Percentiles rank a stretch among this genome's conserved stretches.
Evolutionary conservation across 805 yeast species (phyloP).

Genomic region (Hanseniaspora mollemarum): DNA sequence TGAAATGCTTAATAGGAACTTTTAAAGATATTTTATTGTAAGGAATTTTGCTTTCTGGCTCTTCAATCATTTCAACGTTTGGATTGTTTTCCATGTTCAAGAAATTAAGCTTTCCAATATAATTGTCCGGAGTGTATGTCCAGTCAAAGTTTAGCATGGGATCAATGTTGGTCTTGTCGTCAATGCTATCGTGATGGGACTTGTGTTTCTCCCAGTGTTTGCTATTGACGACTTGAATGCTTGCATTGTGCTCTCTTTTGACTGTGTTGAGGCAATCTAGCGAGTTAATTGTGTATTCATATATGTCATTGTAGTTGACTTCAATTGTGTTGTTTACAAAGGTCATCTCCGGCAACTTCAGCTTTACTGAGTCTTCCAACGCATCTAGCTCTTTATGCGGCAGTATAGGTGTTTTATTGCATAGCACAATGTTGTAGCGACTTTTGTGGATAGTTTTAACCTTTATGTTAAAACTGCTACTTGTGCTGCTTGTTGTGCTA

Average conservation of each 20-base stretch:
- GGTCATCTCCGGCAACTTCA: slow-evolving; percentile 95
- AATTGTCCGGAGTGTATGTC: slow-evolving; percentile 73
- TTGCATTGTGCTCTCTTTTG: slow-evolving; percentile 38
- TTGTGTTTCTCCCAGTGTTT: slow-evolving; percentile 29
- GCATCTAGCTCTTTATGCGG: slow-evolving; percentile 49
- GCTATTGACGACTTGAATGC: slow-evolving; percentile 61
- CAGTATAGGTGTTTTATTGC: slow-evolving; percentile 2
- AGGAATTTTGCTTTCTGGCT: slow-evolving; percentile 40
- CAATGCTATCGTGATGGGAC: slow-evolving; percentile 24
- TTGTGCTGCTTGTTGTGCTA: not conserved
- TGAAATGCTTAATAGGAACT: slow-evolving; percentile 81
- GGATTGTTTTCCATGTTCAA: slow-evolving; percentile 17
- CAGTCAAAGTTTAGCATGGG: slow-evolving; percentile 78
- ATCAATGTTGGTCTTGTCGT: slow-evolving; percentile 41
- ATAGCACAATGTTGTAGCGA: not conserved
- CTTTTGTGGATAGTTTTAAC: slow-evolving; percentile 6
- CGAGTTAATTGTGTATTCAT: slow-evolving; percentile 47
- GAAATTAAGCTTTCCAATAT: slow-evolving; percentile 45
- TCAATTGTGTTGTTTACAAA: slow-evolving; percentile 71
- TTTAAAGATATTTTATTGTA: slow-evolving; percentile 53
- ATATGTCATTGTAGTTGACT: slow-evolving; percentile 31
- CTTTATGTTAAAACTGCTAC: not conserved
- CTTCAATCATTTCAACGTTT: not conserved
- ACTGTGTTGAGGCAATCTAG: slow-evolving; percentile 56
- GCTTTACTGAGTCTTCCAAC: slow-evolving; percentile 45